Evolutionary conservation across 148 eudicot genomes (phyloP).

Genomic region (Nepenthes gracilis): DNA sequence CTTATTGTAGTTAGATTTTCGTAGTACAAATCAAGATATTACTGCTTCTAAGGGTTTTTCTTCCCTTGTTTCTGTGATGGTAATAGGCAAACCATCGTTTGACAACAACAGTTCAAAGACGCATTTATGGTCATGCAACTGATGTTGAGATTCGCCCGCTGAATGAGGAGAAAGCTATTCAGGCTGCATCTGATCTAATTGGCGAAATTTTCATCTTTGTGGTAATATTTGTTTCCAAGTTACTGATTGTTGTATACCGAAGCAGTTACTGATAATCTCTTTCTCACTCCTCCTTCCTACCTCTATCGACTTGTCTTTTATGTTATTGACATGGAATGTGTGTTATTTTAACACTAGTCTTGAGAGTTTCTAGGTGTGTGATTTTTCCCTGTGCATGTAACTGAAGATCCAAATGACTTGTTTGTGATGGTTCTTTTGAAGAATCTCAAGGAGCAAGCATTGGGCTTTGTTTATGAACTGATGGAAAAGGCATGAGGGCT

Average conservation of each 20-base stretch:
- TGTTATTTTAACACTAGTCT: too few species aligned
- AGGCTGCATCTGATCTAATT: constrained; percentile 76
- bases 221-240: constrained; percentile 31
- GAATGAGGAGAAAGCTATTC: constrained; percentile 91
- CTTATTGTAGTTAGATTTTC: neutral
- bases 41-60: neutral
- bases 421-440: neutral
- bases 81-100: constrained; percentile 69
- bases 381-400: too few species aligned
- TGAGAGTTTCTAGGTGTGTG: too few species aligned
- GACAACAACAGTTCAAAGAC: constrained; percentile 76
- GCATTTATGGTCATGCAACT: constrained; percentile 85
- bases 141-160: constrained; percentile 87
- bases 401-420: too few species aligned
- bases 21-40: too few species aligned
- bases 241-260: neutral
- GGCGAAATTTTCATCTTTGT: constrained; percentile 85
- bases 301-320: too few species aligned
- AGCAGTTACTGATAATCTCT: neutral
- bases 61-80: neutral
- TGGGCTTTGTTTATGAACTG: too few species aligned
- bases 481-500: too few species aligned
- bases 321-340: too few species aligned
- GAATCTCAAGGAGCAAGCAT: too few species aligned
- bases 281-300: too few species aligned